Conservation (phyloP, 148 eudicot species). For the Heliamphora exappendiculata region DNA sequence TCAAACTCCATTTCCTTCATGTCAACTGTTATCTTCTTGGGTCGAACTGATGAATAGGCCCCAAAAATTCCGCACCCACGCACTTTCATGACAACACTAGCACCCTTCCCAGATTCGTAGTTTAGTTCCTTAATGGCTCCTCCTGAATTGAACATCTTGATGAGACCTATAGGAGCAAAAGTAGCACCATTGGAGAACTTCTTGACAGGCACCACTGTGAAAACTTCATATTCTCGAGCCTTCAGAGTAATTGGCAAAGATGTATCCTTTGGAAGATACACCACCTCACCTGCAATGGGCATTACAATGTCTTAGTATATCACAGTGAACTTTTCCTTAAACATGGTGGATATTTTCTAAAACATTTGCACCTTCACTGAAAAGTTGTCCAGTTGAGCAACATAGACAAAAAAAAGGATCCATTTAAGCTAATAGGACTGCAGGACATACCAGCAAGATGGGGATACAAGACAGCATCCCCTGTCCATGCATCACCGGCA, state of each 20-base stretch:
- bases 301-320: background rate
- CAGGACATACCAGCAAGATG: constrained; percentile 44
- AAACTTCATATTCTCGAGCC: constrained; percentile 64
- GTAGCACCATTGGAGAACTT: constrained; percentile 36
- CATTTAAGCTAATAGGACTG: background rate
- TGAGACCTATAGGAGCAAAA: constrained; percentile 71
- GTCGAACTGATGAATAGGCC: constrained; percentile 53
- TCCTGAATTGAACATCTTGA: constrained; percentile 75
- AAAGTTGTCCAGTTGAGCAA: background rate
- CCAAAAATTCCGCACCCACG: constrained; percentile 73
- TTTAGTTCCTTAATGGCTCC: constrained; percentile 57
- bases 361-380: background rate
- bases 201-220: constrained; percentile 65
- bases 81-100: constrained; percentile 31
- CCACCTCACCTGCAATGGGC: constrained; percentile 47
- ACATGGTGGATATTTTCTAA: background rate
- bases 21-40: constrained; percentile 53
- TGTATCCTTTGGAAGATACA: constrained; percentile 46
- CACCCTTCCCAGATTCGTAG: constrained; percentile 33
- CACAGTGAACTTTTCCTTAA: background rate
- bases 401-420: background rate
- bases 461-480: constrained; percentile 56
- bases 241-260: constrained; percentile 59
- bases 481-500: constrained; percentile 49
- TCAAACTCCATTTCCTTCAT: constrained; percentile 34